Base-by-base conservation (phyloP, 192 early-diverging fungal genomes). In the Coemansia sp. region DNA sequence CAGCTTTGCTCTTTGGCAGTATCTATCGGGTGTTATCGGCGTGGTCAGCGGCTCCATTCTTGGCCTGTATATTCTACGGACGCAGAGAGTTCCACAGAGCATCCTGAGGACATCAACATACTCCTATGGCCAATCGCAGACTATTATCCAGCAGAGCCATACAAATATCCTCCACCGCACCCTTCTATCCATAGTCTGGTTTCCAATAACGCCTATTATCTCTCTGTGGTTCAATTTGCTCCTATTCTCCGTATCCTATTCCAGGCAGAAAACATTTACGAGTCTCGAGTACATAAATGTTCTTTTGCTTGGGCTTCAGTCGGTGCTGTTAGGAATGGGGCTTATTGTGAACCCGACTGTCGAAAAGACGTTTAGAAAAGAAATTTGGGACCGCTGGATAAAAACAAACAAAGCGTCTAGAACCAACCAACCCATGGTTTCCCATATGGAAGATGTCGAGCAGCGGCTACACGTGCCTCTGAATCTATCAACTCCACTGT, bases 181-280 rank as follows among this genome's bases (percentile, higher is more conserved):
- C 15, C 54, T 81, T 32, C 2, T 64, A 15, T 48, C 62, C 19
- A 71, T 81, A 6, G 65, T 75, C 44, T 81, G 78, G 78, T 72
- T 71, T n/a, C 78, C 78, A 2, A 72, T 81, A 5, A 72, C 70
- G 8, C 78, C 78, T 0, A 72, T 75, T 3, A 15, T 75, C 12
- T 66, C 78, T n/a, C 67, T 75, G 19, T 81, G 78, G 78, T 57
- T 81, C 50, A 75, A 81, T 43, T 11, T 67, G 39, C 7, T 68
- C 3, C 69, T 75, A 9, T 15, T 67, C 5, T 59, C 72, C 15
- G 43, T 81, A 9, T 16, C 61, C 16, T 67, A 81, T 56, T 71
- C 75, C 52, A 75, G 37, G 26, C 56, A 18, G n/a, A 47, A 48
- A 16, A 60, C 57, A 13, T 72, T 67, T 42, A 62, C 63, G 21